Base-by-base conservation (phyloP, 441 rosid species). In the Populus hybrid region DNA sequence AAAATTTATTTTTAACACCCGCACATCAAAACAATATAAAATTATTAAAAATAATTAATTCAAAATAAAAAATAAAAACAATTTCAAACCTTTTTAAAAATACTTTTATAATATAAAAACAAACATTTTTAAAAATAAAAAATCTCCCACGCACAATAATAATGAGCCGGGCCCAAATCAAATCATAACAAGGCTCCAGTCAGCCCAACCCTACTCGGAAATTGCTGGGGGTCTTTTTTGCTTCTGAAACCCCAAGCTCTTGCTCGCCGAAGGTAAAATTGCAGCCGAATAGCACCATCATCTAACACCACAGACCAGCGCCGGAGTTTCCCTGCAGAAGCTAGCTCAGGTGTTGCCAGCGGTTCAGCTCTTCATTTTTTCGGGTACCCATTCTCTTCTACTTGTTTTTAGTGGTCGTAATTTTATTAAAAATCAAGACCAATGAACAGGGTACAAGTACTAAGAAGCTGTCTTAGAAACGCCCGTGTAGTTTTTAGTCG, bases 401-500 rank as follows among this genome's bases (percentile, higher is more conserved):
- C 21, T 20, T 56, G 23, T 7, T 56, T 20, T 6, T 20, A 18
- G 23, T 7, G 21, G 23, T 20, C 3, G 10, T 2, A 20, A 56
- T 56, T 56, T 56, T 56, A 20, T 56, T 56, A 20, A 56, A 20
- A 56, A 56, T 2, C 63, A 56, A 56, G 63, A 7, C 63, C 7
- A 56, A 7, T 20, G 63, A 56, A 56, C 77, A 88, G 90, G 97
- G 74, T 83, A 72, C 50, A 38, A 68, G 83, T 70, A 16, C 50
- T 78, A 0, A 78, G 64, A 35, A 75, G 77, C 50, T 77, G 83
- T 74, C 78, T 77, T 75, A 74, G 77, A 77, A 83, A 61, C 40
- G 70, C 83, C 4, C 8, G 65, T 2, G 12, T 74, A 36, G 67
- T 80, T 67, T 70, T 79, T 45, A 76, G 84, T 59, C 82, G 76